Percentiles rank a stretch among this genome's conserved stretches.
These are phyloP conservation scores for Xylaria venustula DNA, from an alignment of 495 filamentous ascomycete species.

Conservation along the genomic window DNA sequence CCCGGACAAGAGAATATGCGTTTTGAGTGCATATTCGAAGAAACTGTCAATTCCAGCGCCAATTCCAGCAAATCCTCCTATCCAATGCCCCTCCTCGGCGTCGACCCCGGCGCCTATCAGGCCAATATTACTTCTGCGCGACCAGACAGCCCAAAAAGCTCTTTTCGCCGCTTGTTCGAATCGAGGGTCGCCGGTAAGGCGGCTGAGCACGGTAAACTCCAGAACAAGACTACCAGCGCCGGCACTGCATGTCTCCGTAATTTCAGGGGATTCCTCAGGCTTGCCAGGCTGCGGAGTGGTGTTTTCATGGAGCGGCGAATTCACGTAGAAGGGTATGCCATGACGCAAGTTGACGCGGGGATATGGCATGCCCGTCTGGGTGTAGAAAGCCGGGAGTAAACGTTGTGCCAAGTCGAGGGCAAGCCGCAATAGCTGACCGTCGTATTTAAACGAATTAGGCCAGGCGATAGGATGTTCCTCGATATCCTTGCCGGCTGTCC, in stretches of 20 bases:
- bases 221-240: conserved; percentile 92
- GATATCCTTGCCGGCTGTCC: conserved; percentile 31
- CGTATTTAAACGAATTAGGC: conserved; percentile 77
- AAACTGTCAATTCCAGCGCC: conserved; percentile 97
- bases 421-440: conserved; percentile 83
- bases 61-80: conserved; percentile 82
- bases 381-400: conserved; percentile 84
- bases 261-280: conserved; percentile 55
- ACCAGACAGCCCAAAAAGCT: conserved; percentile 95
- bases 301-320: conserved; percentile 65
- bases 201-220: conserved; percentile 86
- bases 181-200: conserved; percentile 79
- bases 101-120: conserved; percentile 92
- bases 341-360: conserved; percentile 90
- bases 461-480: conserved; percentile 61
- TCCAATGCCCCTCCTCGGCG: conserved; percentile 88
- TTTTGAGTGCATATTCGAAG: conserved; percentile 96
- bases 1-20: conserved; percentile 82
- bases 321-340: conserved; percentile 86
- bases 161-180: conserved; percentile 88
- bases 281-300: conserved; percentile 22
- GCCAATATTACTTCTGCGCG: conserved; percentile 75
- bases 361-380: conserved; percentile 88
- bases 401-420: conserved; percentile 80
- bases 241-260: conserved; percentile 94